Base-by-base conservation (phyloP, 2,329 filamentous ascomycete species). In the Talaromyces funiculosus region DNA sequence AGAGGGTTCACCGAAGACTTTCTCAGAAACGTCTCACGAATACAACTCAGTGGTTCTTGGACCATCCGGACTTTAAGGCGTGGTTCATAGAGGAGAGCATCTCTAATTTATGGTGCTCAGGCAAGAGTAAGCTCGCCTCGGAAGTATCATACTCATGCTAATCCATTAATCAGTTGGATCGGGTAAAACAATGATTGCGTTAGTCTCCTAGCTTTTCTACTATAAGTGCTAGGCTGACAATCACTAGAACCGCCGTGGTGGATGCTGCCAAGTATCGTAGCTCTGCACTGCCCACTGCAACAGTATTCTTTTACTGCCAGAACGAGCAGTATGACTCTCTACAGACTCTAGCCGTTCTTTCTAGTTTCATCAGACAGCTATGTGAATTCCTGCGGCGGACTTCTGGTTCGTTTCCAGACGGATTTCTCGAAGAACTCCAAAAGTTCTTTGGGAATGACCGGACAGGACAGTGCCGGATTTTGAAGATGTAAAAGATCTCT, bases 291-390 rank as follows among this genome's bases (percentile, higher is more conserved):
- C 4, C 10, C 4, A 20, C 57, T 51, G 58, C 64, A 1, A 64
- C 61, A 2, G 56, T 65, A 61, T 65, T 49, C 37, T 67, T 66
- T 29, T 68, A 65, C 42, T 68, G 63, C 22, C 64, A 67, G 22
- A 60, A 35, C 38, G 64, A 66, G 2, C 29, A 57, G 9, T 53
- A 47, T 40, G 24, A n/a, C 20, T 31, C 42, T 4, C 35, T 55
- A 29, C 45, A 59, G 20, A 40, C 24, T 22, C 16, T 31, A 53
- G 29, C 40, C 47, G 66, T 68, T 42, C 62, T 68, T 6, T 61
- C 65, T 6, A 68, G 65, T 54, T 60, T 65, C 4, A 63, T 67
- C 20, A 65, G 60, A 35, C 66, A 68, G 45, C 62, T 67, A 3
- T 65, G 60, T 42, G 45, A 59, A 22, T 59, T 62, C 20, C 14